Conservation (phyloP, 1,284 basidiomycete genomes). For the Microbotryomycetes sp. region DNA sequence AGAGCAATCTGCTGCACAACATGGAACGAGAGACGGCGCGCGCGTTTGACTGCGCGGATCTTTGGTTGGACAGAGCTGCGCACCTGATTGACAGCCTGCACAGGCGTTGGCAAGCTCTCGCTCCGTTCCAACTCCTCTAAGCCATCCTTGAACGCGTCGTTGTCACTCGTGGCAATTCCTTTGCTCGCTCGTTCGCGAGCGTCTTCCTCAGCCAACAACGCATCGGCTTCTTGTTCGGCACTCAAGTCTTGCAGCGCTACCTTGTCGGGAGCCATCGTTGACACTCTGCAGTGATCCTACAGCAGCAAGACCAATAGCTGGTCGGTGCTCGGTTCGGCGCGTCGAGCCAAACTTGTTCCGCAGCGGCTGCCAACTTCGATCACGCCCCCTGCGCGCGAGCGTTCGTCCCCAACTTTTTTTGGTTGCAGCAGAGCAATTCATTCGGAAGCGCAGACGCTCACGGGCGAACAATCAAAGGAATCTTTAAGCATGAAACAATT, state of each 20-base stretch:
- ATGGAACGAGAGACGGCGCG: background rate
- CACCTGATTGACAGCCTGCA: constrained; percentile 10
- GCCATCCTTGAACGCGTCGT: constrained; percentile 9
- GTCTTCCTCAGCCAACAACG: constrained; percentile 23
- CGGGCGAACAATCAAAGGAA: too few relatives aligned
- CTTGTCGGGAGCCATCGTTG: background rate
- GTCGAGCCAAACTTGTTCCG: too few relatives aligned
- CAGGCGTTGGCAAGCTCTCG: constrained; percentile 18
- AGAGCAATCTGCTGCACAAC: background rate
- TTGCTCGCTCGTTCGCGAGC: background rate
- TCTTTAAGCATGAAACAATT: too few relatives aligned
- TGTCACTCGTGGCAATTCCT: background rate
- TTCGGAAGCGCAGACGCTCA: too few relatives aligned
- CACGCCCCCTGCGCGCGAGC: too few relatives aligned
- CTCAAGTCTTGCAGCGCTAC: constrained; percentile 10
- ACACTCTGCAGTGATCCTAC: too few relatives aligned
- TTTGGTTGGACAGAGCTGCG: background rate
- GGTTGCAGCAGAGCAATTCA: too few relatives aligned
- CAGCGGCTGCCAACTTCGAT: too few relatives aligned
- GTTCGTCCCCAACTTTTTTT: too few relatives aligned
- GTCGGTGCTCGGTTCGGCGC: too few relatives aligned
- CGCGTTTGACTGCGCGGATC: background rate
- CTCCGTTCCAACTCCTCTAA: constrained; percentile 21
- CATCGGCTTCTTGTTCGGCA: constrained; percentile 29
- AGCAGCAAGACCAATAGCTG: too few relatives aligned